Percentiles rank a stretch among this genome's conserved stretches.
Evolutionary conservation across 169 alveolate species (phyloP).

Genomic region (Cryptosporidium muris): DNA sequence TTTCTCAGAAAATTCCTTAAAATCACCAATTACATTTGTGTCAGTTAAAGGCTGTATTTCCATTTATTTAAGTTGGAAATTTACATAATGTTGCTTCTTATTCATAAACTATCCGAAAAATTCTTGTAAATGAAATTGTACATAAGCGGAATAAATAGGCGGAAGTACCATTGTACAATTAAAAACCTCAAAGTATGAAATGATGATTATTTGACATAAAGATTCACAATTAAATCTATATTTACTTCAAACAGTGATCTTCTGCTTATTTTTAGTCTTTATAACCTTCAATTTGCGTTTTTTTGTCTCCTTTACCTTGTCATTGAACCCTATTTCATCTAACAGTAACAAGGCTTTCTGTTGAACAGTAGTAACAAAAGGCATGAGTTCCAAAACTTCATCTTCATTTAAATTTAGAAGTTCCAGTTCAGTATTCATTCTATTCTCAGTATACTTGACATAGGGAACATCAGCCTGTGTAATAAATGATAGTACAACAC

Average conservation of each 20-base stretch:
- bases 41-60: too few relatives aligned
- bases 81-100: too few relatives aligned
- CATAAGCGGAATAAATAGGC: too few relatives aligned
- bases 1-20: too few relatives aligned
- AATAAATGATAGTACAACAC: slow-evolving; percentile 90
- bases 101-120: too few relatives aligned
- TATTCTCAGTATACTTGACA: slow-evolving; percentile 81
- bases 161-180: too few relatives aligned
- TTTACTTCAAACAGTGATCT: background rate
- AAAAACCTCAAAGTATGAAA: too few relatives aligned
- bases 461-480: slow-evolving; percentile 89
- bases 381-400: slow-evolving; percentile 87
- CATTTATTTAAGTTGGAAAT: too few relatives aligned
- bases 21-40: too few relatives aligned
- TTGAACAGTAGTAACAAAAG: slow-evolving; percentile 89
- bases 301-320: slow-evolving; percentile 43
- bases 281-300: slow-evolving; percentile 32
- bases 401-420: slow-evolving; percentile 84
- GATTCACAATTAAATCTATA: background rate
- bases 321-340: slow-evolving; percentile 64
- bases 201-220: too few relatives aligned
- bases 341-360: slow-evolving; percentile 78
- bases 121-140: too few relatives aligned
- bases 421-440: slow-evolving; percentile 75
- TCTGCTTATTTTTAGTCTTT: slow-evolving; percentile 8